phyloP scores from a whole-genome alignment of 1,284 basidiomycete genomes.

The Moesziomyces aphidis region DNA sequence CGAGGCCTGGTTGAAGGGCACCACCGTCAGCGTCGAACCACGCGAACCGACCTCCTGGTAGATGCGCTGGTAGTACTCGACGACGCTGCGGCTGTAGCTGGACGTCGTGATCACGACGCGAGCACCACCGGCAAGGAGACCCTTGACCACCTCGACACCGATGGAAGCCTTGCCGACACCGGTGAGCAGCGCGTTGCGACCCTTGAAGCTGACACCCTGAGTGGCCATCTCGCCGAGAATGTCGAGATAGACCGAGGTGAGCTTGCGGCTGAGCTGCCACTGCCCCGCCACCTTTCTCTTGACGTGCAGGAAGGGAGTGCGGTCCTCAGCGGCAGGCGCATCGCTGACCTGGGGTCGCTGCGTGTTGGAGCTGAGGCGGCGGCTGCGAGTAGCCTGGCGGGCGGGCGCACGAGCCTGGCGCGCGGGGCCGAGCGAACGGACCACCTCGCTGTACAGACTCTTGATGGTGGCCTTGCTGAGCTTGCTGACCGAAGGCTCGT shows the following conservation, averaged over 20 bases:
- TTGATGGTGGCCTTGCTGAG: constrained; percentile 98
- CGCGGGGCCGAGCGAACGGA: constrained; percentile 75
- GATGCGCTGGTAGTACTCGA: constrained; percentile 98
- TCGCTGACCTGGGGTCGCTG: constrained; percentile 55
- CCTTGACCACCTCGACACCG: constrained; percentile 96
- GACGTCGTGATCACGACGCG: constrained; percentile 96
- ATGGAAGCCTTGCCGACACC: constrained; percentile 98
- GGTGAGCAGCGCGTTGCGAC: constrained; percentile 96
- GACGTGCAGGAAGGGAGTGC: constrained; percentile 91
- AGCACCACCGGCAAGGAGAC: constrained; percentile 92
- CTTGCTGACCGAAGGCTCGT: constrained; percentile 94
- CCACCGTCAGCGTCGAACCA: constrained; percentile 93
- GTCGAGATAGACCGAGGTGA: constrained; percentile 84
- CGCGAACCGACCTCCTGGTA: constrained; percentile 95
- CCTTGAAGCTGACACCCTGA: constrained; percentile 96
- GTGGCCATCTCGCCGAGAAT: constrained; percentile 97
- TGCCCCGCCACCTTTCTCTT: constrained; percentile 95
- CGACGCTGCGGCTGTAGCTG: constrained; percentile 73
- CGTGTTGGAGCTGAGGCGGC: constrained; percentile 70
- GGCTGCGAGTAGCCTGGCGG: constrained; percentile 65
- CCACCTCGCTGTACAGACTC: constrained; percentile 93
- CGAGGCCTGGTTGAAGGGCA: constrained; percentile 98
- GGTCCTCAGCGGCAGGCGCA: constrained; percentile 72
- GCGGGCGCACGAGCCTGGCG: constrained; percentile 73
- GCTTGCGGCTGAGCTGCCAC: constrained; percentile 97